Evolutionary conservation across 208 protist species (phyloP), one percentile per base, ranked within the genome.

Genomic region (Trypanosoma lewisi): DNA sequence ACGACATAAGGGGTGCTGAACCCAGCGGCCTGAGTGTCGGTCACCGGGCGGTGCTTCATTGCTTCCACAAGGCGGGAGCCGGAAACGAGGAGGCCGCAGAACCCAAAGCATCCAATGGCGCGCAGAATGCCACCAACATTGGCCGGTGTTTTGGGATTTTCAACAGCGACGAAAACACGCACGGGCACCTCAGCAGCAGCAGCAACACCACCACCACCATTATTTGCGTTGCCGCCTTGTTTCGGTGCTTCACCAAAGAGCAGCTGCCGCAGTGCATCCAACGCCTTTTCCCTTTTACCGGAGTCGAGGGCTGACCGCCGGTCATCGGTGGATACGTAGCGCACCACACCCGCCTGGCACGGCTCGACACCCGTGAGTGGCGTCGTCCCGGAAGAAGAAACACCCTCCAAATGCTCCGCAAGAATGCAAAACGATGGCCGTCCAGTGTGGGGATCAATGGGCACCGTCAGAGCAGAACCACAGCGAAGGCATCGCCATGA

Each of bases 91-190:
- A 89, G 74, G 17, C 49, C 73, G 30, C 67, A 68, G 12, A 56
- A 16, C 45, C 75, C 62, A 60, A 69, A 78, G 73, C 69, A 87
- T 34, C 68, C 70, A 77, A 90, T 82, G 16, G 84, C 80, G 30
- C 84, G 77, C 17, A 90, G 64, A 41, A 90, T 87, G 57, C 80
- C 79, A 28, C 84, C 84, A 11, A 78, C 33, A 51, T 90, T 90
- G 11, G 75, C 71, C 0, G 84, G 84, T 11, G 80, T 90, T 55
- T 90, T 90, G 0, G 84, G 80, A 57, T 90, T 87, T 37, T 85
- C 80, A 2, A 90, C 70, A 5, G 82, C 83, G 7, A 90, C 34
- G 39, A 87, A 85, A 14, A 90, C 53, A 12, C 63, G 56, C 27
- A 76, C 61, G 12, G 50, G 28, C 11, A 54, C 2, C 9, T n/a